Base-by-base conservation (phyloP, 148 eudicot species). In the Salicornia ramosissima region DNA sequence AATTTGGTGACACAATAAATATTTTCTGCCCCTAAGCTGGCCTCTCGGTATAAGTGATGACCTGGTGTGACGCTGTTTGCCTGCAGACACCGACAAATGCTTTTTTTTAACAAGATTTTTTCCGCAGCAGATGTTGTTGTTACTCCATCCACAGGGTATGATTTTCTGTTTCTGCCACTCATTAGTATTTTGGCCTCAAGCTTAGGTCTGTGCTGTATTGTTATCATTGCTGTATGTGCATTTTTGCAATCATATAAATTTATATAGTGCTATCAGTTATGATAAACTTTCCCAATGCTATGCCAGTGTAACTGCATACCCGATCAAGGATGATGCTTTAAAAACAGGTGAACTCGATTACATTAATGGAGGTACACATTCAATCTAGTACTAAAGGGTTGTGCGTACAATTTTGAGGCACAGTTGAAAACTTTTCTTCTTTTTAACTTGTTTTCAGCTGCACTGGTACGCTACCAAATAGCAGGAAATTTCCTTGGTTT, bases 401-500 rank as follows among this genome's bases (percentile, higher is more conserved):
- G 8, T 30, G 10, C 47, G 24, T 34, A 39, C 11, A 33, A 14
- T 10, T 5, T 47, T 28, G n/a, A 26, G 19, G 26, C n/a, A 28
- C 19, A 29, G 2, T 15, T 28, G 4, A 28, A 36, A 18, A 15
- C 2, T 16, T 33, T n/a, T 56, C 10, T 26, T 45, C 40, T 24
- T 3, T 53, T 43, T 16, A 49, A 56, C 30, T 26, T 29, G 8
- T 55, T 67, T 75, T 30, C 89, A 95, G 99, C 96, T 77, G 91
- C 97, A 57, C 84, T 91, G 64, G 81, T 91, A 60, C 83, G 97
- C 33, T 95, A 86, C 82, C 81, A 71, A 65, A 89, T 95, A 71
- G 83, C 99, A 55, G 99, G 97, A 65, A 95, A 95, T 77, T 95
- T 95, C 81, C 81, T 95, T 64, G 99, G 99, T 64, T 73, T 95